Percentiles rank a stretch among this genome's conserved stretches.
phyloP scores from a whole-genome alignment of 106 monocot genomes.

The Xerophyta viscosa region DNA sequence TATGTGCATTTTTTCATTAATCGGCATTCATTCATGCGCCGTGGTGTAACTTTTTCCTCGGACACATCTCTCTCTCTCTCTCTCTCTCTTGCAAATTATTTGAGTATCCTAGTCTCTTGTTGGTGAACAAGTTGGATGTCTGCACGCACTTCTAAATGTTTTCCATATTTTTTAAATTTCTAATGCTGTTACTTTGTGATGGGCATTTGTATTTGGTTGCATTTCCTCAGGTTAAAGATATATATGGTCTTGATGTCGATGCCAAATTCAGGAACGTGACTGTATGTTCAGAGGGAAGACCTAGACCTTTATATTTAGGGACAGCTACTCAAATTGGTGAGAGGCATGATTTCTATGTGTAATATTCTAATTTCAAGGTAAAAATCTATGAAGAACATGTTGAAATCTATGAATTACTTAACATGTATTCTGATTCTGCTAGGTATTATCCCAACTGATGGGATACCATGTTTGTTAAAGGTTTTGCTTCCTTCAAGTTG shows the following conservation, averaged over 20 bases:
- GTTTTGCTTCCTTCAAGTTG: constrained; percentile 78
- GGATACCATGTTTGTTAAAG: constrained; percentile 91
- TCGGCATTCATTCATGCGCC: no score
- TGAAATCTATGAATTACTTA: no score
- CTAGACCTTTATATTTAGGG: constrained; percentile 78
- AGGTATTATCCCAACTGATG: constrained; percentile 92
- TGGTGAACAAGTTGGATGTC: no score
- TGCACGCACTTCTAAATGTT: neutral
- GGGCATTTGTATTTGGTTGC: constrained; percentile 2
- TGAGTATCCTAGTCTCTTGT: no score
- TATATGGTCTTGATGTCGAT: constrained; percentile 77
- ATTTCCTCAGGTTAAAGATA: constrained; percentile 60
- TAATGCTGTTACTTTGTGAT: neutral
- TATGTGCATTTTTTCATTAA: no score
- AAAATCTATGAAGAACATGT: no score
- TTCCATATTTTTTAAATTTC: no score
- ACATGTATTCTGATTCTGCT: no score
- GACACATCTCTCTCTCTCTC: no score
- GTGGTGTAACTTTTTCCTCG: no score
- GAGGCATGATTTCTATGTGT: constrained; percentile 15
- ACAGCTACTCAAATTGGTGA: constrained; percentile 94
- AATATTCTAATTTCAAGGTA: no score
- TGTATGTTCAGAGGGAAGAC: constrained; percentile 57
- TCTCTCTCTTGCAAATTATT: no score
- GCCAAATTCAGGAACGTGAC: constrained; percentile 71